Evolutionary conservation across 75 land plant genomes (phyloP), one percentile per base, ranked within the genome.

Genomic region (Cupressus sempervirens): DNA sequence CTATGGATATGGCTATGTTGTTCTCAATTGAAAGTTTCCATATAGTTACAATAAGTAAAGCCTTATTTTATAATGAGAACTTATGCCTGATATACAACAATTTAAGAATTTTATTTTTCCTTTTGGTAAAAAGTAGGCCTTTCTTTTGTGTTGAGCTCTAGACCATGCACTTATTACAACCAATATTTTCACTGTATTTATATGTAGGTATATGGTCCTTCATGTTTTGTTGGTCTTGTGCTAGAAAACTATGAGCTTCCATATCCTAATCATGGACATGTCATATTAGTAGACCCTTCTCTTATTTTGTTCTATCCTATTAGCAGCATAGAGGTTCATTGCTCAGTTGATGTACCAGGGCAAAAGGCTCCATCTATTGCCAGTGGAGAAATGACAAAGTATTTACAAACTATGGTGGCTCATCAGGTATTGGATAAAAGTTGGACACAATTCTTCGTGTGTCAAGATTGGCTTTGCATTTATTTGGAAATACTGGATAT

Each of bases 241-340:
- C 90, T 96, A 67, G 97, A 96, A 87, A 89, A 96, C 67, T 96
- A 97, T 84, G 54, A 93, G 58, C 97, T 96, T 85, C 98, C 98
- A 65, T 85, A 89, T 86, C 83, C n/a, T n/a, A n/a, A n/a, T n/a
- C n/a, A n/a, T n/a, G n/a, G n/a, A n/a, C n/a, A n/a, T n/a, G n/a
- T n/a, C 92, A 88, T 96, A 26, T 75, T 96, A 34, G 98, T 91
- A 58, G 91, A 92, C 76, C 98, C 98, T 29, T 96, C 98, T 35
- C 98, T 97, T 26, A 94, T 96, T 41, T 86, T 97, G 83, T 91
- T 97, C 67, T 97, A 97, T 88, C 99, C 94, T 3, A 97, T 97
- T 68, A 95, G 99, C 85, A 94, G 94, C 74, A 95, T 91, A 9
- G 99, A 97, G 84, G 87, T 95, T 34, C 98, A 98, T 46, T 94